Evolutionary conservation across 2,329 filamentous ascomycete genomes (phyloP), one percentile per base, ranked within the genome.

Genomic region (Fusarium cicatricum): DNA sequence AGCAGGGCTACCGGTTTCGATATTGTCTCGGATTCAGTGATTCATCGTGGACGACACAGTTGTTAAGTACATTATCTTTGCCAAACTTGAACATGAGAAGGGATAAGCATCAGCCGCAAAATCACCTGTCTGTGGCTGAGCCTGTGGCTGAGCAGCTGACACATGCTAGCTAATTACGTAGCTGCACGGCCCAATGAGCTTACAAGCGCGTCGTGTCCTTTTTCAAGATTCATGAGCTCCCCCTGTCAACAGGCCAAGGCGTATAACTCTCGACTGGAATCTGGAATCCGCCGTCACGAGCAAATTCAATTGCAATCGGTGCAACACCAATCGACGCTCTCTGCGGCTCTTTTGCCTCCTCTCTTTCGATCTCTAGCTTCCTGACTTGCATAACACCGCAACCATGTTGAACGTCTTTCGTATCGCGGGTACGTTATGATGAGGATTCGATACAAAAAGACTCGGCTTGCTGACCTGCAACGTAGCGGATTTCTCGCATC

Each of bases 401-500:
- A 84, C 82, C 80, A 66, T 74, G 73, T 75, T 86, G 68, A 87
- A 86, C 75, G 44, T 85, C 58, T 87, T 87, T 72, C 81, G 84
- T 71, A 71, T 87, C 69, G 72, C 81, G 60, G 84, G 83, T 85
- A 74, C 50, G 79, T 71, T 62, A 49, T 43, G 38, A 50, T 29
- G 16, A 37, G 21, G 19, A n/a, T 15, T 37, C 3, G 21, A 34
- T 39, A 33, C 42, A 23, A 17, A 17, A 6, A 23, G 32, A 32
- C 11, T 47, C 47, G 39, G 62, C 34, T 34, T 37, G 26, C 52
- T 71, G 55, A 70, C 60, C 34, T 63, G 62, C 32, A 44, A 61
- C 37, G 52, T 67, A 97, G 93, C 88, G 80, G 95, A 99, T 83
- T 86, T 99, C 74, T 97, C 92, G 82, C 95, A 99, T 82, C 80